phyloP scores from a whole-genome alignment of 2,329 filamentous ascomycete genomes.

The Fusarium palustre region DNA sequence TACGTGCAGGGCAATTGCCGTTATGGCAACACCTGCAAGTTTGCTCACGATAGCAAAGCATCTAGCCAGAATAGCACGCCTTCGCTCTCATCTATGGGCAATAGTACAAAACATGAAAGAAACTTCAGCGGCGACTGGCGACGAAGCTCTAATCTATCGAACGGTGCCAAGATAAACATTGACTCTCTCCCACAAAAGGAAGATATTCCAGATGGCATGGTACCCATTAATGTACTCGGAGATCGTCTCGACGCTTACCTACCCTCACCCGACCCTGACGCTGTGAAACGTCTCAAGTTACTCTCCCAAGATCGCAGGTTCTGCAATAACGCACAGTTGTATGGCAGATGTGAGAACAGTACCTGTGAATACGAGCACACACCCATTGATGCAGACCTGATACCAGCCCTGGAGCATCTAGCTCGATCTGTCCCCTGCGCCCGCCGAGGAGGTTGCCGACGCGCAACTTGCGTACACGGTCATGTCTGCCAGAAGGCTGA shows the following conservation, averaged over 20 bases:
- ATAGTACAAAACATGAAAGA: constrained; percentile 16
- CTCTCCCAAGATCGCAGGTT: constrained; percentile 29
- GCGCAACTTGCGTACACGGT: constrained; percentile 31
- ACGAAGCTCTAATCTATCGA: not conserved
- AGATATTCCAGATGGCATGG: constrained; percentile 26
- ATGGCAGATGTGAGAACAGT: constrained; percentile 26
- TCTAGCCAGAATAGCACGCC: constrained; percentile 28
- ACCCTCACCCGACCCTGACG: constrained; percentile 5
- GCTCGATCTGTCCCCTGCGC: constrained; percentile 39
- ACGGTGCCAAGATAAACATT: constrained; percentile 14
- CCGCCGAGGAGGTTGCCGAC: constrained; percentile 25
- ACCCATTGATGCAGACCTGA: constrained; percentile 34
- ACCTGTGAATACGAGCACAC: constrained; percentile 38
- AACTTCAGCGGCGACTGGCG: constrained; percentile 13
- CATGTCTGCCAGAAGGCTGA: constrained; percentile 41
- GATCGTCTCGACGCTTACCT: constrained; percentile 40
- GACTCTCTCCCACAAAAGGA: constrained; percentile 26
- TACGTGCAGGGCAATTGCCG: constrained; percentile 41
- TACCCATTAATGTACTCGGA: constrained; percentile 30
- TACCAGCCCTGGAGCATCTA: constrained; percentile 25
- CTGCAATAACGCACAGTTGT: constrained; percentile 40
- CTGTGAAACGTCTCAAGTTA: constrained; percentile 28
- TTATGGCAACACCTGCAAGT: constrained; percentile 40
- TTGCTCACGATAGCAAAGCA: constrained; percentile 30
- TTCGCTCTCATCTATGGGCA: constrained; percentile 11